Evolutionary conservation across 441 rosid species (phyloP).

Genomic region (Brassica balearica): DNA sequence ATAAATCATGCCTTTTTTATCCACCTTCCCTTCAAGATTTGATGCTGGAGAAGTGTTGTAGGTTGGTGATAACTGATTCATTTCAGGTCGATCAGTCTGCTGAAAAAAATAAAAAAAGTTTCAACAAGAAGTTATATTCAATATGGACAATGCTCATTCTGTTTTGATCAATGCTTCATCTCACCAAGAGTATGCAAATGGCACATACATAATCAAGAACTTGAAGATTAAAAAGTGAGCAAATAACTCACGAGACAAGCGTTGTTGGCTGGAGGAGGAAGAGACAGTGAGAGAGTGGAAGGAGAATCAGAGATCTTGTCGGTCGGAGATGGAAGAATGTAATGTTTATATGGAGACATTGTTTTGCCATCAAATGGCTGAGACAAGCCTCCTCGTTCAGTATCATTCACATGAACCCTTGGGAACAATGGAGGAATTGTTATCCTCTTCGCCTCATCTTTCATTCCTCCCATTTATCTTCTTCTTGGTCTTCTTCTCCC

Average conservation of each 20-base stretch:
- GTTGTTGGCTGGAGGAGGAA: conserved; percentile 34
- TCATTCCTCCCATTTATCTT: conserved; percentile 42
- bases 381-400: conserved; percentile 68
- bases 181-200: background rate
- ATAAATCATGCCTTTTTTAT: conserved; percentile 24
- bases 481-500: background rate
- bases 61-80: conserved; percentile 35
- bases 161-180: background rate
- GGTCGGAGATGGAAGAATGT: conserved; percentile 31
- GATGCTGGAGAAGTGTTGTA: conserved; percentile 41
- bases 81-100: conserved; percentile 36
- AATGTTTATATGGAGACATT: conserved; percentile 75
- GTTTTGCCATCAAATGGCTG: conserved; percentile 83
- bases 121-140: background rate
- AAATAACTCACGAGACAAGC: conserved; percentile 22
- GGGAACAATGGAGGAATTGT: conserved; percentile 76
- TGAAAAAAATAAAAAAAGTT: background rate
- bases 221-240: background rate
- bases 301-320: conserved; percentile 48
- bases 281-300: conserved; percentile 50
- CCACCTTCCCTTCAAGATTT: conserved; percentile 28
- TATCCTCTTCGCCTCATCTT: conserved; percentile 55
- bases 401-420: conserved; percentile 85
- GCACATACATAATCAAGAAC: conserved; percentile 22
- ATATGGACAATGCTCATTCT: background rate